A percentile compares a stretch with the other conserved stretches of the same genome.
Conservation (phyloP, 768 basidiomycete species). For the Leccinum longicurvipes region DNA sequence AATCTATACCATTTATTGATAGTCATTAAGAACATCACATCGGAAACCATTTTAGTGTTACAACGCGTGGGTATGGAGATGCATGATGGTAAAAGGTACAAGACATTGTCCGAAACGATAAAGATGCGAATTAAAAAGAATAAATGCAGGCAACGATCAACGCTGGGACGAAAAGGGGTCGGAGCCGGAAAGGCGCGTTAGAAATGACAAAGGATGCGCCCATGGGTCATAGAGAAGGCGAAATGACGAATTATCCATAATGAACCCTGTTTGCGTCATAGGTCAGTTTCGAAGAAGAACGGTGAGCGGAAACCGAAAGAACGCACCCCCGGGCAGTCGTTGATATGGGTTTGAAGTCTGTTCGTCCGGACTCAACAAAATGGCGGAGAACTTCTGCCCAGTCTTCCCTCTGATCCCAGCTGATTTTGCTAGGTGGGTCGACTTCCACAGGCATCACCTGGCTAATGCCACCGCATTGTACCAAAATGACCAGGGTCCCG, state of each 20-base stretch:
- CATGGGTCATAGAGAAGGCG: background rate
- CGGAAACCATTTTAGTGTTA: slow-evolving; percentile 19
- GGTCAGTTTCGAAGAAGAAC: slow-evolving; percentile 6
- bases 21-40: slow-evolving; percentile 18
- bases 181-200: background rate
- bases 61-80: slow-evolving; percentile 23
- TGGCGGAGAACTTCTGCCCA: slow-evolving; percentile 67
- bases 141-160: slow-evolving; percentile 29
- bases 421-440: slow-evolving; percentile 71
- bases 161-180: slow-evolving; percentile 14
- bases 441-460: slow-evolving; percentile 89
- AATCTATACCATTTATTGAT: slow-evolving; percentile 14
- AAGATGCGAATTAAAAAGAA: slow-evolving; percentile 21
- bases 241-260: slow-evolving; percentile 36
- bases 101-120: slow-evolving; percentile 20
- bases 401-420: slow-evolving; percentile 73
- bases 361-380: slow-evolving; percentile 69
- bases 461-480: slow-evolving; percentile 72
- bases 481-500: slow-evolving; percentile 68
- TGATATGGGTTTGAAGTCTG: slow-evolving; percentile 81
- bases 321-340: slow-evolving; percentile 73
- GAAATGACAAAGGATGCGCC: slow-evolving; percentile 11
- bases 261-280: slow-evolving; percentile 32
- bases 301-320: slow-evolving; percentile 1
- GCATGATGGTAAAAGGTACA: slow-evolving; percentile 24